phyloP scores from a whole-genome alignment of 1,139 yeast species.

The Scheffersomyces titani region DNA sequence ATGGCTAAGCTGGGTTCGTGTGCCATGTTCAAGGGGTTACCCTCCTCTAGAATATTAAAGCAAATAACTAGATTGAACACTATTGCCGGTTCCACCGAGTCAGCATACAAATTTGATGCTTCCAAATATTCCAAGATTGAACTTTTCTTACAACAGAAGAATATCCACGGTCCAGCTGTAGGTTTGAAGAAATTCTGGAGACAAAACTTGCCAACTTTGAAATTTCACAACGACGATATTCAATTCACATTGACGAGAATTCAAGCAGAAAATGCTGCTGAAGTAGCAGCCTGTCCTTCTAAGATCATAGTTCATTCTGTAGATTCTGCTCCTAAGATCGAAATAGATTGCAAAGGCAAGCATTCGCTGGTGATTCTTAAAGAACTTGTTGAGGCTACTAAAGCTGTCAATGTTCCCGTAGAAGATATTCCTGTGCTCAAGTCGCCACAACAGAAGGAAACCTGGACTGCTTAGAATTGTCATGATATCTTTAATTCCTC shows the following conservation, averaged over 20 bases:
- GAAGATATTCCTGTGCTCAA: constrained; percentile 25
- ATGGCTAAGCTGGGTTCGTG: constrained; percentile 5
- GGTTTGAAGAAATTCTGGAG: constrained; percentile 66
- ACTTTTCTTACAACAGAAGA: constrained; percentile 28
- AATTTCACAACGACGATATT: constrained; percentile 76
- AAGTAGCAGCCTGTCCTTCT: constrained; percentile 52
- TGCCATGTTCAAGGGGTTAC: constrained; percentile 25
- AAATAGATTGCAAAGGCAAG: constrained; percentile 35
- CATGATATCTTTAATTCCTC: neutral
- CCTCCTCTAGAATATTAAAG: constrained; percentile 28
- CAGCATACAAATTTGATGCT: constrained; percentile 33
- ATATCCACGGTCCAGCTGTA: constrained; percentile 30
- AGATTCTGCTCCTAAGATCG: constrained; percentile 17
- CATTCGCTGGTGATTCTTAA: constrained; percentile 27
- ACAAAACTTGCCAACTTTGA: constrained; percentile 69
- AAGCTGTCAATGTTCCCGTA: constrained; percentile 29
- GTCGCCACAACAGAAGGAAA: neutral
- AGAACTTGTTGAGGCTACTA: constrained; percentile 32
- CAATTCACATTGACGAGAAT: constrained; percentile 64
- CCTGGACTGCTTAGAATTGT: neutral
- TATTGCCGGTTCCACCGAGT: constrained; percentile 41
- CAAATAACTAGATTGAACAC: constrained; percentile 40
- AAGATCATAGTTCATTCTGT: constrained; percentile 31
- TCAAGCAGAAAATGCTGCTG: constrained; percentile 38
- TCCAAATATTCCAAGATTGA: constrained; percentile 28